A percentile compares a stretch with the other conserved stretches of the same genome.
Evolutionary conservation across 2,329 filamentous ascomycete genomes (phyloP).

Genomic region (Gnomoniopsis smithogilvyi): DNA sequence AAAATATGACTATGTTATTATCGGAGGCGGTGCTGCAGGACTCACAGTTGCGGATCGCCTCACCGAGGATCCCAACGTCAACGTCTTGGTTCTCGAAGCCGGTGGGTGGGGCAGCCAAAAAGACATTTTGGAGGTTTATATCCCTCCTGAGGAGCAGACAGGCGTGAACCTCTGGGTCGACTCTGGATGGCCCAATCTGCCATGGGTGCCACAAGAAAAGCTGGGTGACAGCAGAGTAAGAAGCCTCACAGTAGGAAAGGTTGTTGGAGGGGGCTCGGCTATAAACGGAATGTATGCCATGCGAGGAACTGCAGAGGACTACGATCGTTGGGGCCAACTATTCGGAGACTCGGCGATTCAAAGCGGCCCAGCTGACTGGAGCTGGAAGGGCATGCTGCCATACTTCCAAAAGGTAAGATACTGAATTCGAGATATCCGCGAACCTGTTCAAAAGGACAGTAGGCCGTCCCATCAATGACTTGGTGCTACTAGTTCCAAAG

Average conservation of each 20-base stretch:
- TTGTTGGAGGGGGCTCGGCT: constrained; percentile 35
- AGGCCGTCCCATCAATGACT: no score
- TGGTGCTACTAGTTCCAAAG: no score
- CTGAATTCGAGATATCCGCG: no score
- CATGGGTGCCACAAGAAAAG: neutral
- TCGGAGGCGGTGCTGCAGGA: constrained; percentile 23
- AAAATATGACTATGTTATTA: constrained; percentile 22
- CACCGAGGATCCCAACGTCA: constrained; percentile 19
- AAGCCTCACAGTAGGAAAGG: neutral
- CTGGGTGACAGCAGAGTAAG: neutral
- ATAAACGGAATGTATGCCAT: constrained; percentile 35
- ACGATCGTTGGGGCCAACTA: constrained; percentile 32
- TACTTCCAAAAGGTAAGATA: constrained; percentile 32
- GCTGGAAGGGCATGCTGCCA: constrained; percentile 28
- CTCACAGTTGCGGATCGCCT: constrained; percentile 23
- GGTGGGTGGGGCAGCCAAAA: constrained; percentile 16
- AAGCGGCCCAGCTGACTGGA: constrained; percentile 25
- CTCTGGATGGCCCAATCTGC: neutral
- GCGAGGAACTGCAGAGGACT: constrained; percentile 29
- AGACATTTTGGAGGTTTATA: neutral
- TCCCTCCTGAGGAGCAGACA: neutral
- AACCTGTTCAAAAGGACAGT: no score
- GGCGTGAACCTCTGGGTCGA: neutral
- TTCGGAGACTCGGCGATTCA: constrained; percentile 19
- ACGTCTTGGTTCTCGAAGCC: constrained; percentile 23